Evolutionary conservation across 768 basidiomycete species (phyloP).

Genomic region (Pholiota microspora): DNA sequence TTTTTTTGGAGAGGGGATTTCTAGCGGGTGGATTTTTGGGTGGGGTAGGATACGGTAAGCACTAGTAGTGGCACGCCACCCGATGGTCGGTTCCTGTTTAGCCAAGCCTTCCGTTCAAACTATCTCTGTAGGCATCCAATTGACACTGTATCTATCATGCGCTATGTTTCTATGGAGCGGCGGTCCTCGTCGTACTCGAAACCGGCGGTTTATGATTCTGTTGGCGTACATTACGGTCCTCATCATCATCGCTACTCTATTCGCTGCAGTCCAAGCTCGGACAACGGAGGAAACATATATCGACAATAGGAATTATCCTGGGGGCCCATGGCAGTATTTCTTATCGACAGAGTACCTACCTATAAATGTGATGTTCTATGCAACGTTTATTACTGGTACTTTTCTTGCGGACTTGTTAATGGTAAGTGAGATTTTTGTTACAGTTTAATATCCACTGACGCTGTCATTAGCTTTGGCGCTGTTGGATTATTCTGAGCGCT

Average conservation of each 20-base stretch:
- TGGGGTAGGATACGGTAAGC: conserved; percentile 36
- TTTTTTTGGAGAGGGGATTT: conserved; percentile 36
- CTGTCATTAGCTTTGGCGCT: conserved; percentile 38
- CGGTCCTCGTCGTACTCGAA: conserved; percentile 19
- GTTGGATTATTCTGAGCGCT: conserved; percentile 42
- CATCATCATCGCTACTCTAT: conserved; percentile 33
- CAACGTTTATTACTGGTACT: conserved; percentile 37
- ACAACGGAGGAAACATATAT: conserved; percentile 36
- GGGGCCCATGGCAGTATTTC: conserved; percentile 41
- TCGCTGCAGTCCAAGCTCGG: conserved; percentile 32
- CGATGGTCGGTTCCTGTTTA: neutral
- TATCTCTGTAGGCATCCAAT: conserved; percentile 27
- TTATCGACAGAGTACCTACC: conserved; percentile 34
- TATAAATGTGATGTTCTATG: conserved; percentile 38
- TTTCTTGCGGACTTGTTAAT: conserved; percentile 40
- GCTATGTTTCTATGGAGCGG: conserved; percentile 31
- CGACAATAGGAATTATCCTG: conserved; percentile 36
- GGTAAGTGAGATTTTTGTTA: too few relatives aligned
- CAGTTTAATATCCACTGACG: too few relatives aligned
- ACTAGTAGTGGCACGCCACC: neutral
- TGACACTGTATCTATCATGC: conserved; percentile 31
- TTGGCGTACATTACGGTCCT: conserved; percentile 35
- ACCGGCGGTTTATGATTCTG: conserved; percentile 25
- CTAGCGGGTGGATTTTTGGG: conserved; percentile 36
- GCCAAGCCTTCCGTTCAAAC: neutral